These are phyloP conservation scores for Uronychia setigera DNA, from an alignment of 73 alveolate genomes.

Conservation along the genomic window DNA sequence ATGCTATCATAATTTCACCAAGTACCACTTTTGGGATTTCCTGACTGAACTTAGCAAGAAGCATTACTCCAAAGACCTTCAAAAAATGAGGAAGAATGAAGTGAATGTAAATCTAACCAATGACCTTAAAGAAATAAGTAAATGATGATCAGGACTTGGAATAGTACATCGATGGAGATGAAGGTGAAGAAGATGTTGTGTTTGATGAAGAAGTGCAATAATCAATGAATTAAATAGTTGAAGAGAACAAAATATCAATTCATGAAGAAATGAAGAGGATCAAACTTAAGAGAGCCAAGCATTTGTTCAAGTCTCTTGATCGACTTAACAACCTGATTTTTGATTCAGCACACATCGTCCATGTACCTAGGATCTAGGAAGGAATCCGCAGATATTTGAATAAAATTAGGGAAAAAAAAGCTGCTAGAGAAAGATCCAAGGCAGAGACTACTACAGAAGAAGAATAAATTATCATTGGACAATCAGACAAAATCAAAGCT, in stretches of 20 bases:
- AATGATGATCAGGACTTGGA: not conserved
- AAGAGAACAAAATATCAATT: not conserved
- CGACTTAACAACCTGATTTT: not conserved
- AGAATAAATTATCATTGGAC: not conserved
- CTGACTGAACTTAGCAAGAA: not conserved
- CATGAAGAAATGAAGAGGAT: not conserved
- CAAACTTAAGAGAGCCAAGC: not conserved
- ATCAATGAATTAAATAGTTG: not conserved
- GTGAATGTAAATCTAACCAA: not conserved
- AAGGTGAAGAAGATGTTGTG: not conserved
- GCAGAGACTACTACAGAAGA: not conserved
- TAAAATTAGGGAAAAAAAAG: not conserved
- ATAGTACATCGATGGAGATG: too few species aligned
- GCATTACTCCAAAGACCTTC: not conserved
- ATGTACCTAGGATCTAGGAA: not conserved
- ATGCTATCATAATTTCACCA: not conserved
- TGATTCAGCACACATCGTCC: not conserved
- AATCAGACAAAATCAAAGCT: not conserved
- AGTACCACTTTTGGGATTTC: not conserved
- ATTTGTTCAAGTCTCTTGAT: not conserved
- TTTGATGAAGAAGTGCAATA: not conserved
- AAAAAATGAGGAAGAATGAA: not conserved
- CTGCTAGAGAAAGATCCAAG: not conserved
- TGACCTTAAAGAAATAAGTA: not conserved
- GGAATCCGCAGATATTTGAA: not conserved